Percentiles rank a stretch among this genome's conserved stretches.
These are phyloP conservation scores for Infundibulicybe gibba DNA, from an alignment of 768 basidiomycete genomes.

Conservation along the genomic window DNA sequence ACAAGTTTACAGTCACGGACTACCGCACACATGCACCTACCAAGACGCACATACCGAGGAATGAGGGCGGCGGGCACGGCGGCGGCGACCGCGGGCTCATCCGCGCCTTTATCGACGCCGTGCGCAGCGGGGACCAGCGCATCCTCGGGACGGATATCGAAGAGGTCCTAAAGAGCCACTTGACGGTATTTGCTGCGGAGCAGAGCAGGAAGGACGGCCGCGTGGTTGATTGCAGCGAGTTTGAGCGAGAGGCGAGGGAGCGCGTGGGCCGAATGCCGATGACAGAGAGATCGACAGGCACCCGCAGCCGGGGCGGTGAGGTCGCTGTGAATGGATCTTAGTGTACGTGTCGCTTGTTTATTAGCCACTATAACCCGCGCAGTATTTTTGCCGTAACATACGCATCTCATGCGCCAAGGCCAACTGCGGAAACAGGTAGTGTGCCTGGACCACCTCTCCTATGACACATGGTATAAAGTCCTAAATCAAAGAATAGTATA, in stretches of 20 bases:
- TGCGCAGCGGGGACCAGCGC: conserved; percentile 58
- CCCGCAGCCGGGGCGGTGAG: background rate
- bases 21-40: conserved; percentile 52
- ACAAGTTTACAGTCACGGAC: conserved; percentile 68
- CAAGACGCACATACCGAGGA: conserved; percentile 42
- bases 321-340: no score
- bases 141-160: conserved; percentile 61
- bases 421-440: no score
- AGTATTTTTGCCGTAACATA: no score
- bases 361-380: no score
- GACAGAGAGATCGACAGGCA: background rate
- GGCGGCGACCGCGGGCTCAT: conserved; percentile 82
- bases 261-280: conserved; percentile 7
- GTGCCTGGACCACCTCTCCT: no score
- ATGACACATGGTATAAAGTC: no score
- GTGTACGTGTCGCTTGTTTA: no score
- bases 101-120: conserved; percentile 73
- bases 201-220: conserved; percentile 63
- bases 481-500: background rate
- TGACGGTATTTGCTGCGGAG: conserved; percentile 89
- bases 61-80: conserved; percentile 73
- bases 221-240: conserved; percentile 67
- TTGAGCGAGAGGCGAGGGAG: conserved; percentile 49
- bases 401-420: no score
- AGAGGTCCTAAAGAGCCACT: conserved; percentile 73